Evolutionary conservation across 108 stramenopile genomes (phyloP), one percentile per base, ranked within the genome.

Genomic region (Cyclotella baltica): DNA sequence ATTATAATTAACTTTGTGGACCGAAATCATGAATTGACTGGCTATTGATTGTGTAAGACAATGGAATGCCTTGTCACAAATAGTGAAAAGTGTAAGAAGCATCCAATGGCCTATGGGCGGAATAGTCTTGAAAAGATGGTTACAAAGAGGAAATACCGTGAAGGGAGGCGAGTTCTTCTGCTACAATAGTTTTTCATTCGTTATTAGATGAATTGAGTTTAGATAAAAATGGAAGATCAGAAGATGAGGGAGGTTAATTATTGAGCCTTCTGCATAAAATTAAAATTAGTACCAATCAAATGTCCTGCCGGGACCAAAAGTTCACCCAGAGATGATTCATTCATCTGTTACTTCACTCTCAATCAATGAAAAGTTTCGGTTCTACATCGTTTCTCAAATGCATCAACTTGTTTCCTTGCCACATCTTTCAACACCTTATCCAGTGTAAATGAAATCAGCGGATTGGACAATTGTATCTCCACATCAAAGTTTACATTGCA

Each of bases 401-500:
- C 91, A 28, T 77, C 88, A 2, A 92, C 82, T 78, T 92, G 91
- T 50, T 80, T 81, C 52, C 40, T 71, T 3, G 86, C 91, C 47
- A 92, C 88, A 67, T 87, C 78, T 53, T 83, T 63, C 70, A 92
- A 67, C 3, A 88, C 86, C 47, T 57, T 55, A 78, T 89, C 91
- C 23, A 80, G 51, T 3, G 50, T 62, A 22, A 76, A 47, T 25
- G 76, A 68, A 36, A 76, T 47, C 15, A 76, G 30, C 51, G 92
- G 90, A 84, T 93, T 87, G 18, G 84, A 74, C 8, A 89, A 88
- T 4, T 77, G 84, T 65, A 93, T 90, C 77, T 89, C 88, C 27
- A 93, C 88, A 62, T 85, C 67, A 86, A 93, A 93, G 47, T 88
- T 46, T 23, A 93, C 89, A 20, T 74, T 50, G 70, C 86, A 87